These are phyloP conservation scores for Trichoderma aggressivum DNA, from an alignment of 2,329 filamentous ascomycete species.

Conservation along the genomic window DNA sequence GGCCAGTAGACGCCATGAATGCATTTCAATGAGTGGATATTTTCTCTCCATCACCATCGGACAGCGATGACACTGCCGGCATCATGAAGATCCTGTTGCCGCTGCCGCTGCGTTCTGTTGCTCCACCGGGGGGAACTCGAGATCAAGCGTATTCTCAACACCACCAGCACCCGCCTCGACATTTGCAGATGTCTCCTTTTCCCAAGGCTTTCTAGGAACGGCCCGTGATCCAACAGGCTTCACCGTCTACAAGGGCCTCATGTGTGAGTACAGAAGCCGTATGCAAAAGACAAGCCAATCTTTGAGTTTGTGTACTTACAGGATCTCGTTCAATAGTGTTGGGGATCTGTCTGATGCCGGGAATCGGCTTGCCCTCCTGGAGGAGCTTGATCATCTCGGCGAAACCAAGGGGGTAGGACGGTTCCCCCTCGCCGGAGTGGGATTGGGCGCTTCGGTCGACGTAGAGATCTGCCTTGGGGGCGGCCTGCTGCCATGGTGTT, in stretches of 20 bases:
- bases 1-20: not conserved
- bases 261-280: not conserved
- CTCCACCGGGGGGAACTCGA: conserved; percentile 34
- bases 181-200: conserved; percentile 48
- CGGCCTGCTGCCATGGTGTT: conserved; percentile 48
- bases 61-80: not conserved
- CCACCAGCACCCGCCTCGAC: conserved; percentile 23
- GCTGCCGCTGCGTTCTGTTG: not conserved
- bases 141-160: conserved; percentile 30
- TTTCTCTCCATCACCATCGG: not conserved
- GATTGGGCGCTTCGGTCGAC: conserved; percentile 38
- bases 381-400: conserved; percentile 83
- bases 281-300: not conserved
- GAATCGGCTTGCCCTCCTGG: conserved; percentile 75
- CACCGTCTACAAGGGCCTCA: conserved; percentile 36
- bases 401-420: conserved; percentile 78
- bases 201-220: conserved; percentile 70
- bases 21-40: not conserved
- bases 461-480: conserved; percentile 46
- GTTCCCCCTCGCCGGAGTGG: conserved; percentile 37
- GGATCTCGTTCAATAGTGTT: conserved; percentile 71
- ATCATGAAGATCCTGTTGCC: not conserved
- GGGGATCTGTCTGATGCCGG: conserved; percentile 84
- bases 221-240: conserved; percentile 47
- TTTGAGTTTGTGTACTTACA: conserved; percentile 41